Percentiles rank a stretch among this genome's conserved stretches.
phyloP scores from a whole-genome alignment of 225 moss, liverwort and hornwort genomes.

The Takakia lepidozioides region DNA sequence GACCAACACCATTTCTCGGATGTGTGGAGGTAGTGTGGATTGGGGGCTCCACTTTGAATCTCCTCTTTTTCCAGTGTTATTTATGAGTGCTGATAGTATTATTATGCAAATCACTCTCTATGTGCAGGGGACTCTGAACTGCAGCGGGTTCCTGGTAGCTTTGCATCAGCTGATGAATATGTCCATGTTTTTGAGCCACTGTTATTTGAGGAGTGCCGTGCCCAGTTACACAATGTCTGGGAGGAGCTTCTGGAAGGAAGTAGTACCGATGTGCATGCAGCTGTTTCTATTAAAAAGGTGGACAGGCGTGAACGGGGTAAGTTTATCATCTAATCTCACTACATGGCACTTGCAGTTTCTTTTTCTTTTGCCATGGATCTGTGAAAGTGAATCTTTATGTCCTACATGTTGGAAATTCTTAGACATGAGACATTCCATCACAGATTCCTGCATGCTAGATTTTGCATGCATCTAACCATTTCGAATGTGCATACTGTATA shows the following conservation, averaged over 20 bases:
- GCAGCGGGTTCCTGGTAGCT: conserved; percentile 85
- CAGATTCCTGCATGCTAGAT: no score
- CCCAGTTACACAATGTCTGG: conserved; percentile 87
- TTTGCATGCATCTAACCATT: no score
- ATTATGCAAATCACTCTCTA: conserved; percentile 2
- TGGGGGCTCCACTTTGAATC: conserved; percentile 3
- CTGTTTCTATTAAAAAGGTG: conserved; percentile 68
- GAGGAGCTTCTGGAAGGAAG: conserved; percentile 92
- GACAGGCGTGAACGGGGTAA: conserved; percentile 93
- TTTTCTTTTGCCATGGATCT: no score
- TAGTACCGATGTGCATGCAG: conserved; percentile 66
- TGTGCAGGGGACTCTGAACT: conserved; percentile 66
- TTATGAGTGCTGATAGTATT: neutral
- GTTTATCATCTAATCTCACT: no score
- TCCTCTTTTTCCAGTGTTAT: no score
- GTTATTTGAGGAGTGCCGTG: conserved; percentile 95
- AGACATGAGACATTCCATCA: no score
- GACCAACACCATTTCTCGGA: no score
- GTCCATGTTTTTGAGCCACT: conserved; percentile 85
- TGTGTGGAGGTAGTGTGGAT: neutral
- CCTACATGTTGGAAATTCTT: no score
- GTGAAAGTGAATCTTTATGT: no score
- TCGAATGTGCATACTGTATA: no score
- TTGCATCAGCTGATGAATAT: conserved; percentile 86
- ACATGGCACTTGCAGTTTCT: no score